Percentiles rank a stretch among this genome's conserved stretches.
These are phyloP conservation scores for Rossbeevera mucosa DNA, from an alignment of 768 basidiomycete species.

Conservation along the genomic window DNA sequence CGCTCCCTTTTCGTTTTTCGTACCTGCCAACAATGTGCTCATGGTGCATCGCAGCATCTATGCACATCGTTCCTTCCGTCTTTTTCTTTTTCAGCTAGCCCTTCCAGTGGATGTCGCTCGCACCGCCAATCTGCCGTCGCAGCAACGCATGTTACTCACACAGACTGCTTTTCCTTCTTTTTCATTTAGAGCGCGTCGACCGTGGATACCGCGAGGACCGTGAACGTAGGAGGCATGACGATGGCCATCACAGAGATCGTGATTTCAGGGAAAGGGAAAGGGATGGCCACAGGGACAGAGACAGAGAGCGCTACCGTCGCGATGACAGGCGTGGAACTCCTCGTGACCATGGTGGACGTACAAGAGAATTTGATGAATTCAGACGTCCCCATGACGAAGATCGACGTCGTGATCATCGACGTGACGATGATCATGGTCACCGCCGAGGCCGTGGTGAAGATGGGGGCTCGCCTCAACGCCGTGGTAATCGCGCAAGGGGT, in stretches of 20 bases:
- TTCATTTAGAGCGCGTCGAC: slow-evolving; percentile 41
- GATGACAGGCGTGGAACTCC: slow-evolving; percentile 50
- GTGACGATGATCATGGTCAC: slow-evolving; percentile 37
- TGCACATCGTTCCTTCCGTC: slow-evolving; percentile 43
- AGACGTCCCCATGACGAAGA: slow-evolving; percentile 46
- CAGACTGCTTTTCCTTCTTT: slow-evolving; percentile 40
- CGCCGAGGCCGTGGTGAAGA: slow-evolving; percentile 38
- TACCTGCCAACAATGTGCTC: slow-evolving; percentile 50
- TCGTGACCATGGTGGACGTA: slow-evolving; percentile 43
- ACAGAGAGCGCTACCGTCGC: slow-evolving; percentile 37
- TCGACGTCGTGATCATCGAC: slow-evolving; percentile 44
- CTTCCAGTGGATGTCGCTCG: slow-evolving; percentile 39
- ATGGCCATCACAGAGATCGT: slow-evolving; percentile 49
- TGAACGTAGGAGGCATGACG: slow-evolving; percentile 60
- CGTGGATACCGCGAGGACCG: slow-evolving; percentile 65
- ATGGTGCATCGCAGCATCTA: slow-evolving; percentile 50
- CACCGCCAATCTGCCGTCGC: slow-evolving; percentile 40
- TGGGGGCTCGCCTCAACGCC: slow-evolving; percentile 33
- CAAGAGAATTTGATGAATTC: slow-evolving; percentile 46
- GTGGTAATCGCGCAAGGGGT: slow-evolving; percentile 46
- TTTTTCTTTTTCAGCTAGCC: slow-evolving; percentile 53
- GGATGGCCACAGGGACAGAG: slow-evolving; percentile 29
- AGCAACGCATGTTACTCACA: slow-evolving; percentile 49
- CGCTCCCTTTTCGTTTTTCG: slow-evolving; percentile 31
- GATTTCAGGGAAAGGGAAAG: slow-evolving; percentile 41